phyloP scores from a whole-genome alignment of 2,329 filamentous ascomycete genomes.

The Cephalotrichum gorgonifer region DNA sequence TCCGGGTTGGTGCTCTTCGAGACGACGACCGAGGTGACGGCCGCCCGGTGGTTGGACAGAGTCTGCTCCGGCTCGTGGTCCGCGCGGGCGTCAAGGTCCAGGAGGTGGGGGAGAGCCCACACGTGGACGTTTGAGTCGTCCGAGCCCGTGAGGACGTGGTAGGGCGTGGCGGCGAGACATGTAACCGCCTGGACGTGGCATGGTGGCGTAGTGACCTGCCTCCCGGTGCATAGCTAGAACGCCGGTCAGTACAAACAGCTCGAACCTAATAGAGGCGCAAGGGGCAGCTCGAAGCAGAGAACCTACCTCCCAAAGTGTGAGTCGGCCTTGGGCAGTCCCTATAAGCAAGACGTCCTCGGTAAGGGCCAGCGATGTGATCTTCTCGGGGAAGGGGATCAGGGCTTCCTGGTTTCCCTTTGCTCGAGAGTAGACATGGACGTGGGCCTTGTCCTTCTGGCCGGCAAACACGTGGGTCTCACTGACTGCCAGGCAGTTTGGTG shows the following conservation, averaged over 20 bases:
- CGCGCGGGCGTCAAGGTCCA: constrained; percentile 45
- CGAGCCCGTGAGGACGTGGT: constrained; percentile 67
- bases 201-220: constrained; percentile 64
- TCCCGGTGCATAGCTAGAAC: constrained; percentile 58
- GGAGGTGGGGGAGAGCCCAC: constrained; percentile 71
- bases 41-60: constrained; percentile 67
- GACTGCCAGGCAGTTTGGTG: constrained; percentile 67
- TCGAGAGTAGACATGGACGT: constrained; percentile 85
- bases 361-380: constrained; percentile 68
- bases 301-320: constrained; percentile 86
- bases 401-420: constrained; percentile 80
- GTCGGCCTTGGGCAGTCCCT: constrained; percentile 73
- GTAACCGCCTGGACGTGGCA: constrained; percentile 75
- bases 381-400: constrained; percentile 77
- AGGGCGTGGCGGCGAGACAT: constrained; percentile 59
- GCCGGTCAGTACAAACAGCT: constrained; percentile 9
- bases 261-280: not conserved
- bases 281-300: constrained; percentile 11
- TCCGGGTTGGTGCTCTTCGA: constrained; percentile 58
- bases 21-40: constrained; percentile 52
- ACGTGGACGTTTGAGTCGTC: constrained; percentile 85
- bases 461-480: constrained; percentile 80
- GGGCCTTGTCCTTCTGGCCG: constrained; percentile 82
- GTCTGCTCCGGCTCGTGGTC: constrained; percentile 63
- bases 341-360: constrained; percentile 64